Evolutionary conservation across 2,329 filamentous ascomycete genomes (phyloP).

Genomic region (Colletotrichum sp.): DNA sequence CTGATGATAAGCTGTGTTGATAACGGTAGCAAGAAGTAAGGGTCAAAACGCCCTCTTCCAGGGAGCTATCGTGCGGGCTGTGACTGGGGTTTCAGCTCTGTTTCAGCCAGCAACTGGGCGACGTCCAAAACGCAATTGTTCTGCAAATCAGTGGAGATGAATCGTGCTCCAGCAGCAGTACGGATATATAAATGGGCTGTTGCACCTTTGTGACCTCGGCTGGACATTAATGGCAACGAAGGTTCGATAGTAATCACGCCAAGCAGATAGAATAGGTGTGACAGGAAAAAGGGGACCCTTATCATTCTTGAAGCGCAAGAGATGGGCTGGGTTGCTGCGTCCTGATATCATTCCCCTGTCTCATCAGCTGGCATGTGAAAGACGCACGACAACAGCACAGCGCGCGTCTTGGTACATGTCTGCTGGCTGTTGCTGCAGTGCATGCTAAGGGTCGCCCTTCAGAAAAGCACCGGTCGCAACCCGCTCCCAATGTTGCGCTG

Average conservation of each 20-base stretch:
- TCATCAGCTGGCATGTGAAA: constrained; percentile 10
- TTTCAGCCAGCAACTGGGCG: constrained; percentile 10
- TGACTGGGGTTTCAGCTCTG: constrained; percentile 12
- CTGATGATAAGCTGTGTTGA: not conserved
- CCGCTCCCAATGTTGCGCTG: not conserved
- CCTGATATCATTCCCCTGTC: not conserved
- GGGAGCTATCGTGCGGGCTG: not conserved
- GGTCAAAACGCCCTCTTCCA: not conserved
- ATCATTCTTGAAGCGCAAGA: not conserved
- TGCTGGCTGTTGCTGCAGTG: not conserved
- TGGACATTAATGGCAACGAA: rapidly evolving
- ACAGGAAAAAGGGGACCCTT: not conserved
- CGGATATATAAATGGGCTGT: not conserved
- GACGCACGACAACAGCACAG: not conserved
- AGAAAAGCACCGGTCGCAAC: not conserved
- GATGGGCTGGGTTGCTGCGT: not conserved
- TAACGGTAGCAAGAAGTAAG: not conserved
- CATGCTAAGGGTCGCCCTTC: not conserved
- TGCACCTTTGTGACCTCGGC: not conserved
- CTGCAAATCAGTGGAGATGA: constrained; percentile 2
- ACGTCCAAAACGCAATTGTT: not conserved
- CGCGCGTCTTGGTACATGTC: not conserved
- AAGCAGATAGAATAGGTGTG: not conserved
- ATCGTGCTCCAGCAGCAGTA: not conserved
- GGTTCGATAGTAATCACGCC: not conserved